phyloP scores from a whole-genome alignment of 108 stramenopile species.

The Fragilariopsis cylindrus region DNA sequence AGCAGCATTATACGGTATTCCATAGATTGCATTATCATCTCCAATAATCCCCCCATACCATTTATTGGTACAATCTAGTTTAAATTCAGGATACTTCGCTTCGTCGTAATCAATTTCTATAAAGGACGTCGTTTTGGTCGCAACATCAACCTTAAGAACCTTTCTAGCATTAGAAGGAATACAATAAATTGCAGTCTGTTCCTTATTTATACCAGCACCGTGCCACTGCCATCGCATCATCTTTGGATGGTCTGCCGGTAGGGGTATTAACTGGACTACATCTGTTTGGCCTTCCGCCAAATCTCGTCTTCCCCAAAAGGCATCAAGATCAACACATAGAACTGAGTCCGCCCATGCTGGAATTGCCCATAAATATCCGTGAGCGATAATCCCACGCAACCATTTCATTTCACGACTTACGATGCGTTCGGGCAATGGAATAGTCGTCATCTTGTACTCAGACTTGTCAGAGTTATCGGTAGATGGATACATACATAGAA shows the following conservation, averaged over 20 bases:
- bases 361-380: constrained; percentile 82
- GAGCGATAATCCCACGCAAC: constrained; percentile 70
- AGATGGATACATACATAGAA: constrained; percentile 58
- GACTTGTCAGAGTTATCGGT: not conserved
- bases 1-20: constrained; percentile 69
- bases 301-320: constrained; percentile 53
- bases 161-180: constrained; percentile 79
- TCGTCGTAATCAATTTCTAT: constrained; percentile 49
- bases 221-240: constrained; percentile 83
- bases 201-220: constrained; percentile 74
- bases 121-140: constrained; percentile 60
- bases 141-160: constrained; percentile 76
- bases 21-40: constrained; percentile 77
- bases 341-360: constrained; percentile 68
- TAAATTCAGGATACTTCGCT: constrained; percentile 46
- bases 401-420: constrained; percentile 67
- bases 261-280: constrained; percentile 40
- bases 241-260: constrained; percentile 49
- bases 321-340: constrained; percentile 65
- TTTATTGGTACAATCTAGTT: constrained; percentile 60
- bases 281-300: constrained; percentile 36
- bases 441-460: constrained; percentile 43
- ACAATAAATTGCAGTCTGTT: constrained; percentile 79
- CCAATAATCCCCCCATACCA: constrained; percentile 83
- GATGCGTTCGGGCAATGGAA: constrained; percentile 59